Percentiles rank a stretch among this genome's conserved stretches.
Evolutionary conservation across 805 yeast species (phyloP).

Genomic region (Tetrapisispora iriomotensis): DNA sequence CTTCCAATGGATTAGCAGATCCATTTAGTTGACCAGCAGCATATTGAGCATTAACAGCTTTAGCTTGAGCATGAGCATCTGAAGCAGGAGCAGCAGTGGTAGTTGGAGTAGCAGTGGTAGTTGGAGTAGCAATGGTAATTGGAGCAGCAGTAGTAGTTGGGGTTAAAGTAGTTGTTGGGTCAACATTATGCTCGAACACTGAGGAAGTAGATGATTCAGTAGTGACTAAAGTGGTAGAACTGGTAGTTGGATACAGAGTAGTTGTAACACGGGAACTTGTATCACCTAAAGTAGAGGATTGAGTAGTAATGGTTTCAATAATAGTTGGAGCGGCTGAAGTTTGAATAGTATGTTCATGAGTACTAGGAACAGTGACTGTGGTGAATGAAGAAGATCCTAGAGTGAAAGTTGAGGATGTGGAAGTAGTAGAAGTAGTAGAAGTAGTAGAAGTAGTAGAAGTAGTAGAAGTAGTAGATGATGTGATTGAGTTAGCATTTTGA

Average conservation of each 20-base stretch:
- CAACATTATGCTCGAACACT: not conserved
- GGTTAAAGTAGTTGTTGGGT: not conserved
- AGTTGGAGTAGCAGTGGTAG: slow-evolving; percentile 5
- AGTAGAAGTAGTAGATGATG: slow-evolving; percentile 12
- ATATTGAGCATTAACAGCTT: slow-evolving; percentile 37
- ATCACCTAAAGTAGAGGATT: not conserved
- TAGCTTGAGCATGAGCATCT: slow-evolving; percentile 34
- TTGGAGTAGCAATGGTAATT: not conserved
- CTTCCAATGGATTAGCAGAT: slow-evolving; percentile 37
- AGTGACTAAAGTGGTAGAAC: not conserved
- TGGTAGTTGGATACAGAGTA: slow-evolving; percentile 2
- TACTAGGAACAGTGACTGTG: slow-evolving; percentile 1
- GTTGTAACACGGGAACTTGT: slow-evolving; percentile 4
- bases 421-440: slow-evolving; percentile 7
- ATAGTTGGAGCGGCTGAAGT: slow-evolving; percentile 4
- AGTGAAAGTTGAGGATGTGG: slow-evolving; percentile 6
- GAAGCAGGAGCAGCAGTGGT: slow-evolving; percentile 13
- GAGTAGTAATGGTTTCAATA: not conserved
- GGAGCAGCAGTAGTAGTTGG: slow-evolving; percentile 6
- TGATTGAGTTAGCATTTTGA: slow-evolving; percentile 8
- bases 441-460: slow-evolving; percentile 9
- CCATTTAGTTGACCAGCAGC: slow-evolving; percentile 36
- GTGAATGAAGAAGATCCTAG: slow-evolving; percentile 4
- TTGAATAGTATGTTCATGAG: slow-evolving; percentile 5
- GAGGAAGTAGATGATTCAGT: not conserved